These are phyloP conservation scores for Malus hybrid DNA, from an alignment of 331 rosid species.

Conservation along the genomic window DNA sequence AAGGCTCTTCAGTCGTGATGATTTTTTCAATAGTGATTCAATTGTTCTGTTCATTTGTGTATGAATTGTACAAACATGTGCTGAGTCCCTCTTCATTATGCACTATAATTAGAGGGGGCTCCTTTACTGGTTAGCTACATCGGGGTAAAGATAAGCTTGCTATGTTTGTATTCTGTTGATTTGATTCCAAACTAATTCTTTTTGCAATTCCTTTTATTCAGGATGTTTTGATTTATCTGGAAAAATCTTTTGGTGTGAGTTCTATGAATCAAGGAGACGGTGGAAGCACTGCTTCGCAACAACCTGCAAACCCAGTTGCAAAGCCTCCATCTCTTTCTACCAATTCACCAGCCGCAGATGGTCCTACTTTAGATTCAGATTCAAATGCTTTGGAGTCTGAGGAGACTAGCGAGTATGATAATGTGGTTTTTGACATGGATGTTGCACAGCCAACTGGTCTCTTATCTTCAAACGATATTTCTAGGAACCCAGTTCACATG, in stretches of 20 bases:
- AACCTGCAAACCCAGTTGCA: slow-evolving; percentile 38
- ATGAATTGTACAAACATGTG: neutral
- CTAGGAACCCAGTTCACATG: slow-evolving; percentile 52
- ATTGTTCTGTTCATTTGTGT: neutral
- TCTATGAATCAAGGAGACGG: slow-evolving; percentile 54
- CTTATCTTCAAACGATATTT: slow-evolving; percentile 51
- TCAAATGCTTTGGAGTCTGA: slow-evolving; percentile 67
- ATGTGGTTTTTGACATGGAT: slow-evolving; percentile 53
- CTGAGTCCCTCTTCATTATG: neutral
- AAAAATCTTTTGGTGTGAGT: slow-evolving; percentile 70
- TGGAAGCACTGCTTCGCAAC: slow-evolving; percentile 49
- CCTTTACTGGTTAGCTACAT: neutral
- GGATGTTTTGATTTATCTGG: slow-evolving; percentile 85
- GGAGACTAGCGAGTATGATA: slow-evolving; percentile 72
- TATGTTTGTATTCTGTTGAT: neutral
- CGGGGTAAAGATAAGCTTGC: neutral
- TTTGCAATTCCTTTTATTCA: slow-evolving; percentile 19
- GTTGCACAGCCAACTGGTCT: slow-evolving; percentile 46
- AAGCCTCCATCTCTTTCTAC: slow-evolving; percentile 51
- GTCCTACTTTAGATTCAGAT: slow-evolving; percentile 54
- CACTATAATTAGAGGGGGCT: no score
- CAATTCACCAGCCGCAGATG: slow-evolving; percentile 49
- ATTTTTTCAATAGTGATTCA: neutral
- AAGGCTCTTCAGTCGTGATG: neutral
- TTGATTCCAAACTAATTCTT: neutral